Evolutionary conservation across 2,329 filamentous ascomycete species (phyloP), one percentile per base, ranked within the genome.

Genomic region (Fusarium sp.): DNA sequence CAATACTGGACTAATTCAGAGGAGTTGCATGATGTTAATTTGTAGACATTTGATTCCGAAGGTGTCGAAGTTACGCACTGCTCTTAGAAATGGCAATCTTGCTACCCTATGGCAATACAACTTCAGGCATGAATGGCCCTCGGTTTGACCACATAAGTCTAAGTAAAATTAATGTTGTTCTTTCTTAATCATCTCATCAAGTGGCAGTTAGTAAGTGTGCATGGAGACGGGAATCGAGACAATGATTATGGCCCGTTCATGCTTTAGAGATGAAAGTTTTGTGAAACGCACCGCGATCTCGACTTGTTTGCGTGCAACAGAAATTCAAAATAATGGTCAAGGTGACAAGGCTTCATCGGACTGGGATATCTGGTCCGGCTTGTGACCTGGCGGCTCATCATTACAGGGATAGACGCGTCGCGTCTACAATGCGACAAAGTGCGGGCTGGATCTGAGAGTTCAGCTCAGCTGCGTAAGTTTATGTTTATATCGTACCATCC

Each of bases 221-320:
- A 59, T 58, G 52, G 49, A 49, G 48, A 67, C 36, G 39, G 21
- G 24, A 48, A 38, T 43, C 39, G 45, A 42, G 32, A 36, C 51
- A 26, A 62, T 43, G 54, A 57, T 36, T 34, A 44, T 58, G 43
- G 50, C 54, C 51, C n/a, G 60, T 36, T 46, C 43, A 55, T 44
- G 49, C 42, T n/a, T 52, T 62, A 43, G 44, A 62, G 51, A 70
- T 51, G 62, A 65, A 65, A 23, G 40, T 28, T 51, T 38, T 52
- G 57, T 61, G 24, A 32, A 12, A 70, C 68, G 54, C 54, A 60
- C 70, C 56, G 38, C 53, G 56, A 70, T 65, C 43, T 56, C 40
- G 28, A 61, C 24, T 26, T 38, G 14, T 40, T 21, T 55, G 43
- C 28, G 52, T 55, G 43, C 28, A 49, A 51, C 53, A 34, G 39